These are phyloP conservation scores for Phellinidium pouzarii DNA, from an alignment of 1,284 basidiomycete genomes.

Conservation along the genomic window DNA sequence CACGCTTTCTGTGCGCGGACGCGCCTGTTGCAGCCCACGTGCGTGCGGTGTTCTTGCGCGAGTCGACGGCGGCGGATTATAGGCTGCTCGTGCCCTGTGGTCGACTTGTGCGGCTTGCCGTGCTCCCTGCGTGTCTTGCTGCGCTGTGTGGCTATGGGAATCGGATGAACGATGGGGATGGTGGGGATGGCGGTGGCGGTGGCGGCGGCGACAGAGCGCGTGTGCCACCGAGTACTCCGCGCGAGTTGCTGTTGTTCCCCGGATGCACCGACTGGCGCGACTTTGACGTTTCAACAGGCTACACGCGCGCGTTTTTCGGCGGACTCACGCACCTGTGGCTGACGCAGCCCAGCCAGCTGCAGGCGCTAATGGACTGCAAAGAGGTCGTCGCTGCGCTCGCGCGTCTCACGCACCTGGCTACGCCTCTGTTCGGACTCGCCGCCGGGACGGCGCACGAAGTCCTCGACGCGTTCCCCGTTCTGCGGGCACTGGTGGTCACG, in stretches of 20 bases:
- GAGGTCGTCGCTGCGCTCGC: not conserved
- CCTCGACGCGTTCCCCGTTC: constrained; percentile 1
- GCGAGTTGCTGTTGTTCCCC: not conserved
- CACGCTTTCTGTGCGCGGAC: not conserved
- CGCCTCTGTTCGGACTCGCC: not conserved
- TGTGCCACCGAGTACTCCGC: not conserved
- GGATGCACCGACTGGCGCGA: constrained; percentile 3
- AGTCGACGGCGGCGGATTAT: not conserved
- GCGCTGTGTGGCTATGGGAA: constrained; percentile 2
- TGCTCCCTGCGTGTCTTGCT: constrained; percentile 1
- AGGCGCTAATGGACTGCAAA: not conserved
- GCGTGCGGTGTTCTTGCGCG: constrained; percentile 3
- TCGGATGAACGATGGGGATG: not conserved
- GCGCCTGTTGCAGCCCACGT: constrained; percentile 2
- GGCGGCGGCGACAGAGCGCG: not conserved
- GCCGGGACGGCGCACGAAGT: not conserved
- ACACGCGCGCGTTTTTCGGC: constrained; percentile 1
- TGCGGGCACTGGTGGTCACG: not conserved
- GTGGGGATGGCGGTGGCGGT: no score
- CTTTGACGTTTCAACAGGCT: not conserved
- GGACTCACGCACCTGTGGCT: constrained; percentile 9
- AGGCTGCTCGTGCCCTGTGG: not conserved
- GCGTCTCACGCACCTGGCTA: constrained; percentile 2
- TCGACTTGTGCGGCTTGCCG: not conserved
- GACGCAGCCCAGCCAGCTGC: constrained; percentile 3